Conservation (phyloP, 306 rosid genomes). For the Begonia fuchsioides region DNA sequence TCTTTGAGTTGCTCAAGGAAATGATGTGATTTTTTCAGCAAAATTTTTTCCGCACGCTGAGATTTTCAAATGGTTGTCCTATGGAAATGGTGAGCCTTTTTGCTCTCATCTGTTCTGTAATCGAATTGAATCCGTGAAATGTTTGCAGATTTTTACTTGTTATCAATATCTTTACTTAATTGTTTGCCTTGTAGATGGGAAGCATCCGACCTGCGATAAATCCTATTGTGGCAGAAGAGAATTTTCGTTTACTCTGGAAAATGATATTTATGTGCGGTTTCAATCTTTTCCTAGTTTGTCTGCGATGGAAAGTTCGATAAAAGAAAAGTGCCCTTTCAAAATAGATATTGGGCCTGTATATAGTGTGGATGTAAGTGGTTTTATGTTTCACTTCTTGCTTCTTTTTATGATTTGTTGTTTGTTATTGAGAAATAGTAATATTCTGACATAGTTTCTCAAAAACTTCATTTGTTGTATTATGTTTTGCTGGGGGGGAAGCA, state of each 20-base stretch:
- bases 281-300: constrained; percentile 46
- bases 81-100: constrained; percentile 53
- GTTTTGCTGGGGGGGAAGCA: too few relatives aligned
- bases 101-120: background rate
- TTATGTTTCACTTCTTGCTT: background rate
- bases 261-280: constrained; percentile 58
- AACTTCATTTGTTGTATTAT: too few relatives aligned
- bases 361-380: constrained; percentile 54
- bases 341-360: constrained; percentile 87
- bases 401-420: background rate
- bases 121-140: too few relatives aligned
- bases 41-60: constrained; percentile 72
- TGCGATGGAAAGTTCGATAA: constrained; percentile 58
- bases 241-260: constrained; percentile 62
- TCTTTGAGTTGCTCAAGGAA: background rate
- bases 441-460: too few relatives aligned
- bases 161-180: background rate
- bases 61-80: constrained; percentile 65
- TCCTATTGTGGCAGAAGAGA: constrained; percentile 71
- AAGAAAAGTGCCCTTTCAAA: constrained; percentile 61
- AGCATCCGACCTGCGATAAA: constrained; percentile 77
- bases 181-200: constrained; percentile 48
- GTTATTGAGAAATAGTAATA: too few relatives aligned
- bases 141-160: too few relatives aligned
- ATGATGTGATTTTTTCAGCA: constrained; percentile 26